Conservation (phyloP, 768 basidiomycete genomes). For the Macrolepiota dolichaula region DNA sequence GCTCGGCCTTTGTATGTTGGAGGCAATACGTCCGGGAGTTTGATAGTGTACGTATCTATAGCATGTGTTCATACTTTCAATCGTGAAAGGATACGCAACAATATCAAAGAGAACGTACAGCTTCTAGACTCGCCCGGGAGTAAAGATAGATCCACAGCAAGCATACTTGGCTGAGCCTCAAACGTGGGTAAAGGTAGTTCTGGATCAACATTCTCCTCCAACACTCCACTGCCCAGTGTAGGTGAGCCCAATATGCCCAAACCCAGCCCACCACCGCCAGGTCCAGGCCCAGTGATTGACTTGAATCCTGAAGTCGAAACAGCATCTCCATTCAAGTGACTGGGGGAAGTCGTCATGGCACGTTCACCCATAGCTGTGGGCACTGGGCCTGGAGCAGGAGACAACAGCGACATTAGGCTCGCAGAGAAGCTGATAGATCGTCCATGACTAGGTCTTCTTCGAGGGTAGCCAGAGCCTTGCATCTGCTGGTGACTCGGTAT, state of each 20-base stretch:
- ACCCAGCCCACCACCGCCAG: conserved; percentile 19
- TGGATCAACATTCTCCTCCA: conserved; percentile 39
- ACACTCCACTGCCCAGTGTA: conserved; percentile 4
- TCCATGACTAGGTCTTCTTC: conserved; percentile 1
- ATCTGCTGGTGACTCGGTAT: not conserved
- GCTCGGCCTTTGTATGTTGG: conserved; percentile 88
- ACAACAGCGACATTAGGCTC: conserved; percentile 13
- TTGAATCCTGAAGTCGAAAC: not conserved
- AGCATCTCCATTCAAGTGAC: not conserved
- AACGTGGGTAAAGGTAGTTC: conserved; percentile 79
- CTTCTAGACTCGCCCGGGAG: conserved; percentile 80
- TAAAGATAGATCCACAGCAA: conserved; percentile 83
- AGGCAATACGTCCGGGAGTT: conserved; percentile 76
- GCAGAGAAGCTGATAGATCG: conserved; percentile 10
- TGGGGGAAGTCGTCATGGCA: not conserved
- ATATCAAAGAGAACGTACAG: conserved; percentile 49
- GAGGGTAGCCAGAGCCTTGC: not conserved
- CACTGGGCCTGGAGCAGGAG: not conserved
- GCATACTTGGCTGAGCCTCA: conserved; percentile 80
- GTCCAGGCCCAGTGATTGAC: not conserved
- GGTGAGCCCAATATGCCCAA: conserved; percentile 12
- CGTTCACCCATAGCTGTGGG: not conserved
- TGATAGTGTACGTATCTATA: conserved; percentile 76
- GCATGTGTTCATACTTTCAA: conserved; percentile 1
- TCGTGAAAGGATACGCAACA: not conserved